A percentile compares a stretch with the other conserved stretches of the same genome.
These are phyloP conservation scores for Ganoderma resinaceum DNA, from an alignment of 1,284 basidiomycete genomes.

Conservation along the genomic window DNA sequence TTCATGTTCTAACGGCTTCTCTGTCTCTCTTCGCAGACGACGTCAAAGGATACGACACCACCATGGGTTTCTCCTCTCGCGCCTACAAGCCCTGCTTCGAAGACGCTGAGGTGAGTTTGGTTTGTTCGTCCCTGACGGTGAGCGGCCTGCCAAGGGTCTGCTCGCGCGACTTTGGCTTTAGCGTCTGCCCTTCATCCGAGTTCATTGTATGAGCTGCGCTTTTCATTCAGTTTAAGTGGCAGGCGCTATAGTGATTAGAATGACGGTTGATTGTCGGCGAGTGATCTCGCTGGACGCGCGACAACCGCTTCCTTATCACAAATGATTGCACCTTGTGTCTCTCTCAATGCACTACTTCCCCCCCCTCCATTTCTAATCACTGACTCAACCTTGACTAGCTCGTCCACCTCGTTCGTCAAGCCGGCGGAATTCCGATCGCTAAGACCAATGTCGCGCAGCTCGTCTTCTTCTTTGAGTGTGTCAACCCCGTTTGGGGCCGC, in stretches of 20 bases:
- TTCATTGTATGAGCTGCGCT: neutral
- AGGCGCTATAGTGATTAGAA: neutral
- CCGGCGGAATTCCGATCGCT: constrained; percentile 65
- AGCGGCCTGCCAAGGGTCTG: neutral
- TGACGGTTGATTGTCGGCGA: neutral
- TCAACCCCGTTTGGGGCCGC: constrained; percentile 84
- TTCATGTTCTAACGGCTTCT: constrained; percentile 10
- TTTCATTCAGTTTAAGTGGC: neutral
- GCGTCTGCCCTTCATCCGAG: neutral
- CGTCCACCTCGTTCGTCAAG: constrained; percentile 51
- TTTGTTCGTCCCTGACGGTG: neutral
- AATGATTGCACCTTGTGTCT: neutral
- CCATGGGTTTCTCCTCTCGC: constrained; percentile 78
- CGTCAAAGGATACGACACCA: constrained; percentile 70
- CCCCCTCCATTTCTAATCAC: neutral
- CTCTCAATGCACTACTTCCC: neutral
- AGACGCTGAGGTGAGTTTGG: constrained; percentile 62
- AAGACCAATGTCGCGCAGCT: constrained; percentile 88
- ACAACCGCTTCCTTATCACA: constrained; percentile 1
- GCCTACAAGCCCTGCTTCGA: constrained; percentile 61
- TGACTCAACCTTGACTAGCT: constrained; percentile 38
- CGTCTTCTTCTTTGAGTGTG: constrained; percentile 87
- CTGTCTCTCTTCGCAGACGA: constrained; percentile 44
- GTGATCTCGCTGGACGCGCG: neutral
- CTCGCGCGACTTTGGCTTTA: neutral